Conservation (phyloP, 805 yeast genomes). For the Jamesozyma gamospora region DNA sequence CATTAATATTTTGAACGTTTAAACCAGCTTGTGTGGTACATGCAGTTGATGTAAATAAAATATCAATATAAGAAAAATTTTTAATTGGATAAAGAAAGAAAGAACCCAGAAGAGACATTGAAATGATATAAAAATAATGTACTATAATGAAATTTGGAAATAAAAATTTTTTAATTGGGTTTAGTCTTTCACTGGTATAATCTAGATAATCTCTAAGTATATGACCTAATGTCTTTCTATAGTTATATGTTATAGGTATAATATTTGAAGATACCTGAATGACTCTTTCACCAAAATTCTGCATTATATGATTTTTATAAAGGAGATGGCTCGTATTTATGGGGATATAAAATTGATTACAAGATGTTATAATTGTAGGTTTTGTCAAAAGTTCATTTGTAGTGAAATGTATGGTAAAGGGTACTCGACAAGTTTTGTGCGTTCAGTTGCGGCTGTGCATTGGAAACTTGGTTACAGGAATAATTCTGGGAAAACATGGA, state of each 20-base stretch:
- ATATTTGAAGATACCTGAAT: neutral
- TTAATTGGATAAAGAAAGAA: slow-evolving; percentile 63
- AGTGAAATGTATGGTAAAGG: too few relatives aligned
- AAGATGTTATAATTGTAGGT: too few relatives aligned
- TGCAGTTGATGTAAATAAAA: slow-evolving; percentile 62
- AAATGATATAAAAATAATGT: slow-evolving; percentile 60
- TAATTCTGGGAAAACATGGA: too few relatives aligned
- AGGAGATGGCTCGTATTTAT: too few relatives aligned
- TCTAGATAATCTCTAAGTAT: slow-evolving; percentile 29
- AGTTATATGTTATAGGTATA: slow-evolving; percentile 1
- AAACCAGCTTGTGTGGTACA: slow-evolving; percentile 86
- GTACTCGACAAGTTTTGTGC: too few relatives aligned
- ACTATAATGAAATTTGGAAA: slow-evolving; percentile 42
- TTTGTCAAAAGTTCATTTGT: too few relatives aligned
- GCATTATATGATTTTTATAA: too few relatives aligned
- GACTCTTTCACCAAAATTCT: neutral
- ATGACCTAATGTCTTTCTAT: slow-evolving; percentile 31
- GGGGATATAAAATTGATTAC: too few relatives aligned
- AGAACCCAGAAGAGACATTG: slow-evolving; percentile 53
- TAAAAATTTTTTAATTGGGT: slow-evolving; percentile 28
- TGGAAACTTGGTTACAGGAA: too few relatives aligned
- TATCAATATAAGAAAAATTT: slow-evolving; percentile 60
- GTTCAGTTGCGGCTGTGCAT: too few relatives aligned
- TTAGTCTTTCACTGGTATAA: slow-evolving; percentile 15
- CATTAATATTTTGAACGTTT: slow-evolving; percentile 61